phyloP scores from a whole-genome alignment of 2,329 filamentous ascomycete genomes.

The Monosporascus sp. region DNA sequence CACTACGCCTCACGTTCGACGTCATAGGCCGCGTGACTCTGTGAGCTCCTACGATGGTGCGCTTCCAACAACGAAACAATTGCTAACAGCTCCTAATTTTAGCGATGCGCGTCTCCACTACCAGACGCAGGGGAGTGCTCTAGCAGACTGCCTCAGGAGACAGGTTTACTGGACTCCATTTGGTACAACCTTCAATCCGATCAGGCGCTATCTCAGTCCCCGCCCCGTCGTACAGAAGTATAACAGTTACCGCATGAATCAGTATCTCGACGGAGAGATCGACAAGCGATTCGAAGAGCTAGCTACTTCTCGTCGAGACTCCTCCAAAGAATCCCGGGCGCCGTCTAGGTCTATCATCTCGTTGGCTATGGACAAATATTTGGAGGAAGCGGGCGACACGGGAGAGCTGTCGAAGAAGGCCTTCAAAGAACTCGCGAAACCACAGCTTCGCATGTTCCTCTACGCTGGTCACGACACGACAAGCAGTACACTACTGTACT shows the following conservation, averaged over 20 bases:
- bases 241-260: constrained; percentile 14
- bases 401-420: constrained; percentile 5
- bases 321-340: not conserved
- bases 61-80: not conserved
- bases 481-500: constrained; percentile 48
- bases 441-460: constrained; percentile 26
- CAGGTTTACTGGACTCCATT: constrained; percentile 15
- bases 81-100: not conserved
- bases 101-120: constrained; percentile 18
- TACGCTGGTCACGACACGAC: constrained; percentile 62
- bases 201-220: constrained; percentile 11
- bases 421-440: constrained; percentile 10
- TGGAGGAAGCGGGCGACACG: constrained; percentile 5
- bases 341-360: constrained; percentile 13
- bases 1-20: constrained; percentile 18
- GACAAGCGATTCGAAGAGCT: constrained; percentile 16
- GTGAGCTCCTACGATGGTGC: constrained; percentile 1
- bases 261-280: constrained; percentile 13
- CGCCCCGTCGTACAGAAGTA: constrained; percentile 15
- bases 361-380: constrained; percentile 13
- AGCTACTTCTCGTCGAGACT: not conserved
- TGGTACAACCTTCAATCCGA: constrained; percentile 13
- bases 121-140: constrained; percentile 12
- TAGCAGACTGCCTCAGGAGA: constrained; percentile 12
- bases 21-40: constrained; percentile 16